Base-by-base conservation (phyloP, 2,329 filamentous ascomycete species). In the Botryotinia narcissicola region DNA sequence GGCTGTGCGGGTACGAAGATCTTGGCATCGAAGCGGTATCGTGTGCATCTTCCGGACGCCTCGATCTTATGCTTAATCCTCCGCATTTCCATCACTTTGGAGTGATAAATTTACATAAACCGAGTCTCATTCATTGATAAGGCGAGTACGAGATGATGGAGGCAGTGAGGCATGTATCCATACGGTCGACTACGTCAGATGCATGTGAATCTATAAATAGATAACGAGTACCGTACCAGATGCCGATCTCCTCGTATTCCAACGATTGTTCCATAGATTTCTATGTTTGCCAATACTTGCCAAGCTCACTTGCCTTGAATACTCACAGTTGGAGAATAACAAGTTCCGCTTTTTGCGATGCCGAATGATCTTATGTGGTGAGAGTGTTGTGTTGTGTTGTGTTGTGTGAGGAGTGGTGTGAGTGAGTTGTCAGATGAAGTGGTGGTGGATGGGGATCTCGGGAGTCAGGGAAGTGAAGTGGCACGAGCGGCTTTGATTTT, bases 161-260 rank as follows among this genome's bases (percentile, higher is more conserved):
- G 16, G 37, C 37, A 44, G 61, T 29, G 37, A 18, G 25, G 25
- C 25, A 44, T 63, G 40, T 44, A 44, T 20, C 25, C 37, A 42
- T 42, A 29, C 37, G 4, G 16, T 42, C 20, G 8, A 29, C 25
- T 63, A 63, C 61, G 37, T 63, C 61, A 63, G 61, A 63, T 44
- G 37, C 61, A 22, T 16, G 14, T 18, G 51, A 3, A 29, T 42
- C 40, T 44, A 63, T 29, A 29, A 42, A 32, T 63, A 63, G 61
- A 29, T 63, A 8, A 0, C 29, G 1, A 63, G 37, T 63, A 63
- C 25, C n/a, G 37, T 42, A 10, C 61, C 61, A 29, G n/a, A 63
- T 63, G 61, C 61, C 61, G 61, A 63, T 63, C 61, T 63, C 61
- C 61, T 63, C 61, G 61, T 63, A 63, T 63, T 63, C 37, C 60